Conservation (phyloP, 2,329 filamentous ascomycete genomes). For the Tolypocladium paradoxum region DNA sequence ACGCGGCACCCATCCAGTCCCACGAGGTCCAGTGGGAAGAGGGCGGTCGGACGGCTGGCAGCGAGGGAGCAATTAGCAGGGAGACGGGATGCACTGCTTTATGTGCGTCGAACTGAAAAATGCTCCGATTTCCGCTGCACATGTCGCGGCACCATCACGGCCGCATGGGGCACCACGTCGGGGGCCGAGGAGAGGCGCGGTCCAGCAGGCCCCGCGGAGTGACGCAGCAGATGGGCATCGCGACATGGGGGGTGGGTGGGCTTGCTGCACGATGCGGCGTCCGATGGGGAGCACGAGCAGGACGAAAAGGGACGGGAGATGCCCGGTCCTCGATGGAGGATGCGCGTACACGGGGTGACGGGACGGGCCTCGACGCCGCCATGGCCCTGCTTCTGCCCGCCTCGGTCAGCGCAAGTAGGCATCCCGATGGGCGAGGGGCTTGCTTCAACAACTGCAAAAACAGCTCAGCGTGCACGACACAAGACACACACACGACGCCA, state of each 20-base stretch:
- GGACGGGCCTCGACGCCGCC: neutral
- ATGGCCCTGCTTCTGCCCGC: neutral
- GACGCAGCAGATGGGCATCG: neutral
- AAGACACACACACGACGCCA: neutral
- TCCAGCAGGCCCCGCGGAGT: neutral
- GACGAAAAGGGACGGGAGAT: neutral
- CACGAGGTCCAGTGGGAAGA: neutral
- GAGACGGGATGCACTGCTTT: neutral
- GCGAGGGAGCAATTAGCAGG: neutral
- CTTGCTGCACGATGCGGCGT: neutral
- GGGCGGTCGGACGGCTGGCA: neutral
- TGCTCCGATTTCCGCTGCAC: neutral
- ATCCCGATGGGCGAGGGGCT: neutral
- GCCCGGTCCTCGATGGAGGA: neutral
- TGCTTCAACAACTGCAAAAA: neutral
- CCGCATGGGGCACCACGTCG: neutral
- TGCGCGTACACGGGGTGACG: neutral
- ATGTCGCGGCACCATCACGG: neutral
- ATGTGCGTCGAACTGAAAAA: neutral
- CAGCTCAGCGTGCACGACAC: neutral
- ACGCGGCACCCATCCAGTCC: neutral
- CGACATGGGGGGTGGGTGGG: neutral
- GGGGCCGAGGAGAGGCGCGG: neutral
- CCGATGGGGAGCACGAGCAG: neutral
- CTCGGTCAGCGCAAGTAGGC: neutral